Evolutionary conservation across 805 yeast genomes (phyloP).

Genomic region (Ogataea ganodermae): DNA sequence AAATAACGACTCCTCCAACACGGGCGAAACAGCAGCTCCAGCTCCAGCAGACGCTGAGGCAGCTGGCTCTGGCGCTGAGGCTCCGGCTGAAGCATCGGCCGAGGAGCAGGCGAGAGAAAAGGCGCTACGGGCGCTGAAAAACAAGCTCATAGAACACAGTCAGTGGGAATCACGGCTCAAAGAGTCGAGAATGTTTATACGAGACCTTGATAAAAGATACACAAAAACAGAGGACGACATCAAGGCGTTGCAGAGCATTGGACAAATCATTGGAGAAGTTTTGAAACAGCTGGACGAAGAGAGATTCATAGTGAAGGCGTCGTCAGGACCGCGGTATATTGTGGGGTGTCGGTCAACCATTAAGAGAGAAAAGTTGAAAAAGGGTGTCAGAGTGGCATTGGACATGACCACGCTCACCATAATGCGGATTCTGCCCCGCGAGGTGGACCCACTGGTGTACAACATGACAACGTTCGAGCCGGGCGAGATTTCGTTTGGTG

Average conservation of each 20-base stretch:
- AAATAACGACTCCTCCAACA: constrained; percentile 13
- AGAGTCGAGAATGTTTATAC: constrained; percentile 77
- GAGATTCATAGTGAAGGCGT: constrained; percentile 92
- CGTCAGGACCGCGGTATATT: constrained; percentile 95
- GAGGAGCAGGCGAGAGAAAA: constrained; percentile 50
- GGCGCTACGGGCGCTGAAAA: constrained; percentile 77
- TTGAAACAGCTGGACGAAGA: constrained; percentile 94
- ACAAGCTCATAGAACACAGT: constrained; percentile 87
- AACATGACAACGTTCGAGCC: constrained; percentile 98
- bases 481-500: constrained; percentile 93
- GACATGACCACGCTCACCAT: constrained; percentile 98
- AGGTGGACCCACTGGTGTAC: constrained; percentile 96
- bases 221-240: constrained; percentile 96
- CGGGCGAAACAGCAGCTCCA: constrained; percentile 17
- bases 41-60: constrained; percentile 28
- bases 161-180: constrained; percentile 92
- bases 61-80: constrained; percentile 5
- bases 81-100: constrained; percentile 16
- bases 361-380: constrained; percentile 76
- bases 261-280: constrained; percentile 96
- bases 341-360: constrained; percentile 96
- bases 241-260: constrained; percentile 94
- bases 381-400: constrained; percentile 93
- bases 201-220: constrained; percentile 78
- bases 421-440: constrained; percentile 96